A percentile compares a stretch with the other conserved stretches of the same genome.
These are phyloP conservation scores for Rhodocollybia butyracea DNA, from an alignment of 768 basidiomycete species.

Conservation along the genomic window DNA sequence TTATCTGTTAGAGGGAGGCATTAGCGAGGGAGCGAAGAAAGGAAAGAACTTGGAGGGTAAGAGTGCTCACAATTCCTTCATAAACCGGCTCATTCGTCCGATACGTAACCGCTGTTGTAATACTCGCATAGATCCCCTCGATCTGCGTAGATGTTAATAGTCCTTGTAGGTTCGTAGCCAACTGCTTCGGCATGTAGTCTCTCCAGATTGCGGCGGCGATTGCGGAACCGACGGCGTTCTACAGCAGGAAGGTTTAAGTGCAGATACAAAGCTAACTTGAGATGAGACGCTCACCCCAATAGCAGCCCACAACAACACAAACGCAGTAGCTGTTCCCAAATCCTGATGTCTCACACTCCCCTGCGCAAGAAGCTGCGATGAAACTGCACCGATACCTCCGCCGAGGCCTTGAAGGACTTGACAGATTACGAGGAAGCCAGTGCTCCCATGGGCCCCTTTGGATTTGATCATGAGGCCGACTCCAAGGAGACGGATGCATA, in stretches of 20 bases:
- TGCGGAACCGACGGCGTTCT: slow-evolving; percentile 3
- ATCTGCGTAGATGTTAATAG: slow-evolving; percentile 26
- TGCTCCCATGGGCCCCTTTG: slow-evolving; percentile 34
- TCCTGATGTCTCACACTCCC: slow-evolving; percentile 46
- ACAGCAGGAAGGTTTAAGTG: background rate
- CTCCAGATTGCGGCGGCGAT: slow-evolving; percentile 41
- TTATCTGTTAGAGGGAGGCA: background rate
- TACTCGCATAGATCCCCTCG: slow-evolving; percentile 38
- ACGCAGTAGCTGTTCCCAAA: slow-evolving; percentile 44
- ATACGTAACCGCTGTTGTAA: slow-evolving; percentile 36
- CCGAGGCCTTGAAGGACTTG: slow-evolving; percentile 55
- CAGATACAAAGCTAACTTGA: background rate
- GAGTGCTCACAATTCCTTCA: slow-evolving; percentile 33
- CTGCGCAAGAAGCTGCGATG: slow-evolving; percentile 42
- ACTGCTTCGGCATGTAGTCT: slow-evolving; percentile 46
- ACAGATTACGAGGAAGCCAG: slow-evolving; percentile 39
- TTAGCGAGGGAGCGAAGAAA: background rate
- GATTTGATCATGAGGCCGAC: slow-evolving; percentile 49
- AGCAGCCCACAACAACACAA: slow-evolving; percentile 45
- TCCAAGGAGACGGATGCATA: slow-evolving; percentile 42
- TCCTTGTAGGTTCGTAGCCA: slow-evolving; percentile 38
- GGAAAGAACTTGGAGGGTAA: background rate
- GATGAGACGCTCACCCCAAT: slow-evolving; percentile 35
- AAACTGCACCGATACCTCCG: slow-evolving; percentile 47
- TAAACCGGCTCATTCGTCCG: slow-evolving; percentile 38